Percentiles rank a stretch among this genome's conserved stretches.
phyloP scores from a whole-genome alignment of 306 rosid genomes.

The Cyclanthera cordifolia region DNA sequence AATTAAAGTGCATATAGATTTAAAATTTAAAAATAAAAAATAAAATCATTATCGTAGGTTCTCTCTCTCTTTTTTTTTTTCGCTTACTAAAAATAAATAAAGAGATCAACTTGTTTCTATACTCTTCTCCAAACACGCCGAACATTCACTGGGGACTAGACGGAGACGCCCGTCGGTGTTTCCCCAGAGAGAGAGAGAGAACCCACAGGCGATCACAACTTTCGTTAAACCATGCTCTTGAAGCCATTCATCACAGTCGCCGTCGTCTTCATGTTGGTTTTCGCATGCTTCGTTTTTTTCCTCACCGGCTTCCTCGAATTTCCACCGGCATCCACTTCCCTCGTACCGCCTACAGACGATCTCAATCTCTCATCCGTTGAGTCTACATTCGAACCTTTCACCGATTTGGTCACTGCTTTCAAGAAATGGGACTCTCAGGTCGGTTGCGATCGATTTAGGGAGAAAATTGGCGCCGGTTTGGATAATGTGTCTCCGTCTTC shows the following conservation, averaged over 20 bases:
- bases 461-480: slow-evolving; percentile 20
- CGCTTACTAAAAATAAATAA: too few species aligned
- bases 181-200: too few species aligned
- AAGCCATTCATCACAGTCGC: slow-evolving; percentile 41
- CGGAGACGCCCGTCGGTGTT: neutral
- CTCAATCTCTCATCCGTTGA: slow-evolving; percentile 6
- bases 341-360: slow-evolving; percentile 17
- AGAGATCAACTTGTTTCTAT: too few species aligned
- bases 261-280: slow-evolving; percentile 34
- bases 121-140: too few species aligned
- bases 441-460: slow-evolving; percentile 49
- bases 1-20: too few species aligned
- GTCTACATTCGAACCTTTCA: slow-evolving; percentile 32
- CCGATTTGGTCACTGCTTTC: slow-evolving; percentile 51
- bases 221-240: slow-evolving; percentile 30
- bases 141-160: neutral
- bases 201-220: neutral
- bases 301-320: slow-evolving; percentile 50
- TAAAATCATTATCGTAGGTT: too few species aligned
- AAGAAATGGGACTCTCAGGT: slow-evolving; percentile 66
- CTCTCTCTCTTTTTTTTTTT: too few species aligned
- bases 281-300: slow-evolving; percentile 49
- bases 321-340: slow-evolving; percentile 38
- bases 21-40: too few species aligned
- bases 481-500: slow-evolving; percentile 40